These are phyloP conservation scores for Angophora floribunda DNA, from an alignment of 345 rosid species.

Conservation along the genomic window DNA sequence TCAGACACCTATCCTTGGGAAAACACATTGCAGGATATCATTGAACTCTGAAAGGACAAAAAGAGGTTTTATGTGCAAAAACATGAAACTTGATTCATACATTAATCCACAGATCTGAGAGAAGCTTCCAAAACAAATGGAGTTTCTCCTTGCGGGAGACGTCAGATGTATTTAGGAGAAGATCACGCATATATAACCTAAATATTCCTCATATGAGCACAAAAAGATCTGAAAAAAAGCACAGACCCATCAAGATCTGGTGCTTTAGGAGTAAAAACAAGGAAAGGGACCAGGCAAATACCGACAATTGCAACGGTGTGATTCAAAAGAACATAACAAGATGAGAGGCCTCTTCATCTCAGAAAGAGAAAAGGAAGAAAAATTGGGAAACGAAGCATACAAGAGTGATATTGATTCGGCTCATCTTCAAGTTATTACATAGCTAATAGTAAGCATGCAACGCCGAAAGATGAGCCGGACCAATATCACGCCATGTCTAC, in stretches of 20 bases:
- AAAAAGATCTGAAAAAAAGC: neutral
- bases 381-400: slow-evolving; percentile 9
- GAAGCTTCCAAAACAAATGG: neutral
- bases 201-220: neutral
- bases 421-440: slow-evolving; percentile 1
- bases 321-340: neutral
- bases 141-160: neutral
- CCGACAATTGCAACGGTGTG: neutral
- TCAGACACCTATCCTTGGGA: neutral
- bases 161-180: neutral
- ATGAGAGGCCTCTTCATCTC: neutral
- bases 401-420: slow-evolving; percentile 45
- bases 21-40: neutral
- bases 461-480: slow-evolving; percentile 18
- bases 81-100: neutral
- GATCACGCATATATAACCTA: neutral
- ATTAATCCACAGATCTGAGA: neutral
- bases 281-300: neutral
- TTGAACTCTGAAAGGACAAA: neutral
- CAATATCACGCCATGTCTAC: slow-evolving; percentile 33
- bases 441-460: neutral
- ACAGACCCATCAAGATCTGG: neutral
- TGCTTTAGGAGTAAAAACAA: neutral
- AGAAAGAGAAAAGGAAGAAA: neutral
- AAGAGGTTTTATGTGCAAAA: neutral